These are phyloP conservation scores for Cystobasidium slooffiae DNA, from an alignment of 1,284 basidiomycete species.

Conservation along the genomic window DNA sequence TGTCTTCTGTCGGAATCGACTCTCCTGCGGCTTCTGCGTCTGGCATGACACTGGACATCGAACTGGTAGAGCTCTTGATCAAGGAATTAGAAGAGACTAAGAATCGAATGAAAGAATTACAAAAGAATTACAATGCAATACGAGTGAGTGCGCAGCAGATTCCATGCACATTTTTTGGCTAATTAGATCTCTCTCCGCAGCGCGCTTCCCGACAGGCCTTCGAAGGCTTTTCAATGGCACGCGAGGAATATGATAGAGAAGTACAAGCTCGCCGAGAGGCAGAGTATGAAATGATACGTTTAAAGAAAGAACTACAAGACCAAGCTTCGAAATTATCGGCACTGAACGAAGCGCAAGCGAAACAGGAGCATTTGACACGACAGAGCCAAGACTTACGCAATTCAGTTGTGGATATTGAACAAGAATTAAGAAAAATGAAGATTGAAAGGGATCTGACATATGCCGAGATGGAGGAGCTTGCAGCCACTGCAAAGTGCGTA, in stretches of 20 bases:
- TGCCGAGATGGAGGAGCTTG: constrained; percentile 90
- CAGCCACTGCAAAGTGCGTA: constrained; percentile 67
- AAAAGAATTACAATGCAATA: constrained; percentile 78
- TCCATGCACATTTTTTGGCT: not conserved
- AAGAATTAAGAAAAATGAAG: constrained; percentile 81
- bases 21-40: constrained; percentile 69
- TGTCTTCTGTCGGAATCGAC: constrained; percentile 52
- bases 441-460: constrained; percentile 88
- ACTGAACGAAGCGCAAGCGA: constrained; percentile 70
- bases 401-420: constrained; percentile 77
- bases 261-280: constrained; percentile 82
- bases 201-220: constrained; percentile 57
- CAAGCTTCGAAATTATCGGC: constrained; percentile 84
- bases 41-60: constrained; percentile 72
- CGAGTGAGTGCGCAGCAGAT: constrained; percentile 65
- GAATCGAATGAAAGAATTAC: constrained; percentile 69
- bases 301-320: constrained; percentile 82
- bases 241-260: constrained; percentile 90
- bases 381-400: constrained; percentile 77
- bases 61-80: constrained; percentile 74
- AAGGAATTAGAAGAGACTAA: constrained; percentile 70
- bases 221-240: constrained; percentile 86
- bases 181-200: constrained; percentile 16
- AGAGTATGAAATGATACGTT: constrained; percentile 83
- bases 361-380: constrained; percentile 76